These are phyloP conservation scores for Malus hybrid DNA, from an alignment of 331 rosid species.

Conservation along the genomic window DNA sequence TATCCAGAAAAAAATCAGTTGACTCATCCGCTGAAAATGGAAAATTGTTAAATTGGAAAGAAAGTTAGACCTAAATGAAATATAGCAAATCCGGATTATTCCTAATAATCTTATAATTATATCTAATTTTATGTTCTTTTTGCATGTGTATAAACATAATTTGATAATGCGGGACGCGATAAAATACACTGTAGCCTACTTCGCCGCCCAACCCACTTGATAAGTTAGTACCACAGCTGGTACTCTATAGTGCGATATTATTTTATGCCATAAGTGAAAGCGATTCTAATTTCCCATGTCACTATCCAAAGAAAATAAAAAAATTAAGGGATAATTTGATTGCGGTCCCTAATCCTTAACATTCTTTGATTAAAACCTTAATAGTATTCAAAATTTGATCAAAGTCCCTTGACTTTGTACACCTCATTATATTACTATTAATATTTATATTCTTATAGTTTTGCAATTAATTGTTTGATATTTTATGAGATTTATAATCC, in stretches of 20 bases:
- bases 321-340: too few species aligned
- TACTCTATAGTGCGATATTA: not conserved
- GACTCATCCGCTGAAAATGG: not conserved
- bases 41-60: not conserved
- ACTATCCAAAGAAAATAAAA: too few species aligned
- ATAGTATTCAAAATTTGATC: too few species aligned
- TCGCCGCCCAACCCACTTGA: not conserved
- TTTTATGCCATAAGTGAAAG: not conserved
- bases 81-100: not conserved
- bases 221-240: not conserved
- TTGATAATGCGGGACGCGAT: not conserved
- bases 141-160: not conserved
- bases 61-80: not conserved
- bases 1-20: too few species aligned
- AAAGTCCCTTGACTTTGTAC: too few species aligned
- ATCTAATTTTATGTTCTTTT: not conserved
- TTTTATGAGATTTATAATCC: too few species aligned
- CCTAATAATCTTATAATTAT: not conserved
- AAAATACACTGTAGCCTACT: not conserved
- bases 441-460: too few species aligned
- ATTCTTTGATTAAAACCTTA: too few species aligned
- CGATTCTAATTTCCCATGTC: not conserved
- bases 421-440: too few species aligned
- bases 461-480: too few species aligned
- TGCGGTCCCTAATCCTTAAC: too few species aligned